phyloP scores from a whole-genome alignment of 805 yeast species.

The Yarrowia divulgata region DNA sequence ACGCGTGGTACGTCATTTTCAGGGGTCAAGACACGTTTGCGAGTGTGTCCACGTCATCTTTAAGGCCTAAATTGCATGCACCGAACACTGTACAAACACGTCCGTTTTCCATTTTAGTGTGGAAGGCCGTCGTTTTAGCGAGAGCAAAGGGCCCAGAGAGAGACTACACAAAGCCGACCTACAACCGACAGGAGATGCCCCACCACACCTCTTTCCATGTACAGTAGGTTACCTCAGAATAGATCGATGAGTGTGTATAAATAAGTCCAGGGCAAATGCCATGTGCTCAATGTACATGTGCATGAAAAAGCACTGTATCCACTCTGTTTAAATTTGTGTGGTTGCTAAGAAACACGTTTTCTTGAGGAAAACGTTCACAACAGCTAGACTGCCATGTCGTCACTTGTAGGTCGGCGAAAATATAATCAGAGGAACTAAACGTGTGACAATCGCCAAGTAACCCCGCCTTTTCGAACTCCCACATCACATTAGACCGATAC shows the following conservation, averaged over 20 bases:
- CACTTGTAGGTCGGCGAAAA: neutral
- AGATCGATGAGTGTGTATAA: conserved; percentile 13
- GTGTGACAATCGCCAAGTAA: neutral
- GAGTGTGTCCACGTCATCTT: conserved; percentile 5
- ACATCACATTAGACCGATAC: neutral
- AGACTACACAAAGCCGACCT: neutral
- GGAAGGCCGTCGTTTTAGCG: neutral
- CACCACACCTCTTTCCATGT: neutral
- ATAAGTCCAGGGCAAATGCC: conserved; percentile 16
- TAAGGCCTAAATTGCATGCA: conserved; percentile 22
- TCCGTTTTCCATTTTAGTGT: neutral
- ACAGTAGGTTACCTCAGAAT: neutral
- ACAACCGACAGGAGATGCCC: neutral
- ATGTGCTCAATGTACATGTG: conserved; percentile 16
- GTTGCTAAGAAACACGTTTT: conserved; percentile 12
- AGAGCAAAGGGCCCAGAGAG: neutral
- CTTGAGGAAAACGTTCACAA: neutral
- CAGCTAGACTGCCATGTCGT: neutral
- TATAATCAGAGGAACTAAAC: neutral
- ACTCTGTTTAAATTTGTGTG: conserved; percentile 11
- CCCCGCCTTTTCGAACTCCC: neutral
- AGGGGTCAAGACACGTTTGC: neutral
- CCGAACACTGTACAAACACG: conserved; percentile 16
- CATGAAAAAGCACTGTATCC: conserved; percentile 23
- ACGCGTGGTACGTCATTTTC: conserved; percentile 12